A percentile compares a stretch with the other conserved stretches of the same genome.
These are phyloP conservation scores for Quercus lobata DNA, from an alignment of 331 rosid genomes.

Conservation along the genomic window DNA sequence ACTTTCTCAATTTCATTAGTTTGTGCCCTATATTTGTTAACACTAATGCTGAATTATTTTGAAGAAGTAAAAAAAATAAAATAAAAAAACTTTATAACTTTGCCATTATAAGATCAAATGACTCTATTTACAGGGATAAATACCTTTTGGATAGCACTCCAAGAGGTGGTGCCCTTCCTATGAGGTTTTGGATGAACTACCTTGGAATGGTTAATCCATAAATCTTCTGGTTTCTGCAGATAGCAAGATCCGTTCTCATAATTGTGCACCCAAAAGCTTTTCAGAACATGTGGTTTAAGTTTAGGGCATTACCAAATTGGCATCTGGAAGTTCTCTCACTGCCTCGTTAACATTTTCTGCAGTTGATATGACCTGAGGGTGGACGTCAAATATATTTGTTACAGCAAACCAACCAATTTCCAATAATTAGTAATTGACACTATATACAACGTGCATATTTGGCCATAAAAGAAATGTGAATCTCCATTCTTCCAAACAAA, in stretches of 20 bases:
- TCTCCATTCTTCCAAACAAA: neutral
- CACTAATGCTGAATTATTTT: neutral
- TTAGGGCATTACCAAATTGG: slow-evolving; percentile 56
- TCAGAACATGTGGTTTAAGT: slow-evolving; percentile 6
- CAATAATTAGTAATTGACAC: too few relatives aligned
- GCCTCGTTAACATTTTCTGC: slow-evolving; percentile 90
- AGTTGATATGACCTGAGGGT: slow-evolving; percentile 67
- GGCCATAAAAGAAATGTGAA: neutral
- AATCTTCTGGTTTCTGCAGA: slow-evolving; percentile 90
- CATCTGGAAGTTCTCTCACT: slow-evolving; percentile 94
- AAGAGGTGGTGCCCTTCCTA: slow-evolving; percentile 58
- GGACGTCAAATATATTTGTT: slow-evolving; percentile 12
- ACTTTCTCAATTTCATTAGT: neutral
- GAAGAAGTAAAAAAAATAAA: neutral
- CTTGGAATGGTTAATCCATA: slow-evolving; percentile 91
- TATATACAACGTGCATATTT: neutral
- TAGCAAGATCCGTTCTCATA: slow-evolving; percentile 14
- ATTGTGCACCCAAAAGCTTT: slow-evolving; percentile 11
- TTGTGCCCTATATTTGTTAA: neutral
- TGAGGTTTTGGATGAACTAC: slow-evolving; percentile 86
- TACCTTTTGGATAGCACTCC: slow-evolving; percentile 87
- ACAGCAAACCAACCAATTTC: neutral
- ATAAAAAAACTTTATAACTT: neutral
- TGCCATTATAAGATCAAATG: neutral
- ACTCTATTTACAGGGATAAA: neutral